A percentile compares a stretch with the other conserved stretches of the same genome.
phyloP scores from a whole-genome alignment of 164 flowering plant species.

The Kingdonia uniflora region DNA sequence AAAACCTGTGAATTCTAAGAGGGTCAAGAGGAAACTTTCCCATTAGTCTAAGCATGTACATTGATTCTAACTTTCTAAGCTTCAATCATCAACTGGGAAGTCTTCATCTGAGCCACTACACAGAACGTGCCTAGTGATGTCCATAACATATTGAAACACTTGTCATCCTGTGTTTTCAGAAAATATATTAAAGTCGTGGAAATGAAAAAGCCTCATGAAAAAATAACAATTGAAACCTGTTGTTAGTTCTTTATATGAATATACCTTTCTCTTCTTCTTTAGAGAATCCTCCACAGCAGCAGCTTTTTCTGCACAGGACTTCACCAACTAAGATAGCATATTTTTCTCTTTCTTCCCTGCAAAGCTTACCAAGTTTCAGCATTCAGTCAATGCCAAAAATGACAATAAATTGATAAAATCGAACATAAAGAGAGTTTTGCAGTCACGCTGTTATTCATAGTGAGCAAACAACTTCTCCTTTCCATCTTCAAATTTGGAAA shows the following conservation, averaged over 20 bases:
- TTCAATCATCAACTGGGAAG: constrained; percentile 53
- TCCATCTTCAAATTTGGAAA: constrained; percentile 75
- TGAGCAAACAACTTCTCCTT: constrained; percentile 56
- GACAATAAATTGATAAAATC: neutral
- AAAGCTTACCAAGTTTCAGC: neutral
- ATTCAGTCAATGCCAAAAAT: constrained; percentile 1
- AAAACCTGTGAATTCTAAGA: too few species aligned
- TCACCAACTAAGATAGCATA: constrained; percentile 64
- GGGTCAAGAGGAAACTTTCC: too few species aligned
- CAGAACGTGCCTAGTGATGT: constrained; percentile 71
- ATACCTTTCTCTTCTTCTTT: constrained; percentile 83
- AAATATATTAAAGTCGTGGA: neutral
- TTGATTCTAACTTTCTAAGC: too few species aligned
- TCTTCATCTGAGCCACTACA: constrained; percentile 78
- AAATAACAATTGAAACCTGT: neutral
- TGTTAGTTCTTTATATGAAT: neutral
- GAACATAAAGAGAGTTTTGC: neutral
- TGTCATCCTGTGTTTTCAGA: constrained; percentile 55
- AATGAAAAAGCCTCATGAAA: neutral
- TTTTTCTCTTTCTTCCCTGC: constrained; percentile 85
- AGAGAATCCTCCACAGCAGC: constrained; percentile 63
- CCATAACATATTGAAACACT: constrained; percentile 75
- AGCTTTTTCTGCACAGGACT: constrained; percentile 48
- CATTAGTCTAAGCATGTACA: too few species aligned
- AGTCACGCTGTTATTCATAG: constrained; percentile 76